Percentiles rank a stretch among this genome's conserved stretches.
These are phyloP conservation scores for Gossypium schwendimanii DNA, from an alignment of 441 rosid genomes.

Conservation along the genomic window DNA sequence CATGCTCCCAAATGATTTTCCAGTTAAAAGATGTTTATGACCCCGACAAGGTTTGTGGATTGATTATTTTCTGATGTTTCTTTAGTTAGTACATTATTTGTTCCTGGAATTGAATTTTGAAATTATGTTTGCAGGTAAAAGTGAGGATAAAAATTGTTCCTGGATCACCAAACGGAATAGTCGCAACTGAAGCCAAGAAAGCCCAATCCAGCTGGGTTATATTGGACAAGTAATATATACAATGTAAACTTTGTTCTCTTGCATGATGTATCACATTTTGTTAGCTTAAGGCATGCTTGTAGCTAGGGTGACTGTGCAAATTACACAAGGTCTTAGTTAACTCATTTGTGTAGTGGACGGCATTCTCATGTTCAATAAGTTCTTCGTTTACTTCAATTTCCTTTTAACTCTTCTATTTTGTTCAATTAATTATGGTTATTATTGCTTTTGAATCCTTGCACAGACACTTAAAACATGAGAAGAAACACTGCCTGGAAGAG, in stretches of 20 bases:
- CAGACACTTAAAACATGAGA: slow-evolving; percentile 56
- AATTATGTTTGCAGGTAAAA: slow-evolving; percentile 40
- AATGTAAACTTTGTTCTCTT: slow-evolving; percentile 17
- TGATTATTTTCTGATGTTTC: not conserved
- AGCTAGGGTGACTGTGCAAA: not conserved
- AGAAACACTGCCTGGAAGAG: slow-evolving; percentile 47
- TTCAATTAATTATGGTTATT: slow-evolving; percentile 11
- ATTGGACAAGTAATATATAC: slow-evolving; percentile 49
- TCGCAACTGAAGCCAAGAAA: slow-evolving; percentile 57
- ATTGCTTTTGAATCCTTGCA: slow-evolving; percentile 14
- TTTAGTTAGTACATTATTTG: not conserved
- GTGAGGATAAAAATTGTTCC: slow-evolving; percentile 54
- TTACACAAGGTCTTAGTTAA: not conserved
- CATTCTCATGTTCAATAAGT: not conserved
- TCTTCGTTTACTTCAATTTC: slow-evolving; percentile 2
- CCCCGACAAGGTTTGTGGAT: slow-evolving; percentile 45
- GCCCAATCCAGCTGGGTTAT: slow-evolving; percentile 63
- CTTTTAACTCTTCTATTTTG: not conserved
- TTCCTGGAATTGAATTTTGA: slow-evolving; percentile 10
- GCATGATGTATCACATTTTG: not conserved
- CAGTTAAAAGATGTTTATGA: slow-evolving; percentile 58
- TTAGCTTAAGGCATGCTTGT: slow-evolving; percentile 10
- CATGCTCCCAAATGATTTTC: slow-evolving; percentile 59
- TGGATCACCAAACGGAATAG: slow-evolving; percentile 44
- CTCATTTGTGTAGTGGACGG: not conserved